Conservation (phyloP, 257 asterid species). For the Apocynum venetum region DNA sequence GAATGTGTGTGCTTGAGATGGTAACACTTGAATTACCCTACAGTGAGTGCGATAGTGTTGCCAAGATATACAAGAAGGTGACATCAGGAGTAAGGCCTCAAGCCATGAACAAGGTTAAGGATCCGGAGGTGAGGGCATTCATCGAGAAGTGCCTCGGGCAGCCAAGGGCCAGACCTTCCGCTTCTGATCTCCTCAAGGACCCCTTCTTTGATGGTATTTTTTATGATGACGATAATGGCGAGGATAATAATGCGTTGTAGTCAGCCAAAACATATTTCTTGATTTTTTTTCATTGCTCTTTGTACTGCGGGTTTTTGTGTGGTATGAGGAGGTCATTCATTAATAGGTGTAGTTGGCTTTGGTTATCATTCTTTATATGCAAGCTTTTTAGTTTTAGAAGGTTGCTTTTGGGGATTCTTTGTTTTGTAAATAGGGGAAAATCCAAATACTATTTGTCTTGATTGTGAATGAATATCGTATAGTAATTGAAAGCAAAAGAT, state of each 20-base stretch:
- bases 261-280: background rate
- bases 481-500: too few species aligned
- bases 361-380: background rate
- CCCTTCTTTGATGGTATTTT: constrained; percentile 57
- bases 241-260: constrained; percentile 6
- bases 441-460: too few species aligned
- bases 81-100: constrained; percentile 61
- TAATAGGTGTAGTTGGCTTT: background rate
- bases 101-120: constrained; percentile 67
- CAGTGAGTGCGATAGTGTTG: constrained; percentile 61
- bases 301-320: constrained; percentile 1
- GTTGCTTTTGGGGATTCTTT: background rate
- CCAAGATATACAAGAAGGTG: constrained; percentile 69
- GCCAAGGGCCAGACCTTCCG: constrained; percentile 67
- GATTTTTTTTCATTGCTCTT: background rate
- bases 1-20: constrained; percentile 86
- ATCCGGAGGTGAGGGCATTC: constrained; percentile 50
- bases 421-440: background rate
- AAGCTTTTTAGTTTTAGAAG: background rate
- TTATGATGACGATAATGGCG: constrained; percentile 45
- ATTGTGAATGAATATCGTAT: too few species aligned
- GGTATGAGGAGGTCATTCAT: background rate
- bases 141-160: constrained; percentile 73
- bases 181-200: constrained; percentile 59
- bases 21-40: constrained; percentile 68